Evolutionary conservation across 345 rosid species (phyloP), one percentile per base, ranked within the genome.

Genomic region (Crucihimalaya himalaica): DNA sequence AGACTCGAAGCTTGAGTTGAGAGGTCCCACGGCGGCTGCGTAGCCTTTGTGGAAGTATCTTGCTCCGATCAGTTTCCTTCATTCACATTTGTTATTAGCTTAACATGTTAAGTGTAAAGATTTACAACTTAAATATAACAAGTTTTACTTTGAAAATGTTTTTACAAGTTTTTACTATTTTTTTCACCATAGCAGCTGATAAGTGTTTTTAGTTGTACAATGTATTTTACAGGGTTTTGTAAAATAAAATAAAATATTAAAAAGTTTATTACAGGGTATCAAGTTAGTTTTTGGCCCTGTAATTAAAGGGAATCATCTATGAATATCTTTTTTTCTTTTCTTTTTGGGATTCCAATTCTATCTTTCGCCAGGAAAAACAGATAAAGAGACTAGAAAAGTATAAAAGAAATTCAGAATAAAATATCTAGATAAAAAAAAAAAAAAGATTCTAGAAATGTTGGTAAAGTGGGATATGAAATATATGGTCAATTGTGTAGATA

Each of bases 51-150:
- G 68, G 66, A 79, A 86, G 47, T 78, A 84, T 19, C 85, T 77
- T 70, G 87, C 89, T 59, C 89, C 89, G 15, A 94, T 89, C 48
- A 91, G 78, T 80, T 91, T 93, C 93, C 98, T 89, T 19, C 50
- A 47, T 63, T 48, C 20, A 29, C 23, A 50, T 27, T 16, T 51
- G 5, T 27, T 21, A 37, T 16, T 54, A 68, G 56, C 64, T 27
- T n/a, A 12, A 67, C n/a, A 35, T 37, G 37, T 52, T 37, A 6
- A 34, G 21, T 46, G 54, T 29, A 2, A 11, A 20, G 6, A 12
- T 42, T 42, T 42, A 15, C 47, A 34, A 6, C 34, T 31, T 31
- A 2, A 4, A 7, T 1, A 32, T 40, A 13, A 43, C 48, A 46
- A 46, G 23, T 16, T 46, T 46, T 43, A 43, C 19, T 43, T 12